Conservation (phyloP, 441 rosid genomes). For the Dalechampia spathulata region DNA sequence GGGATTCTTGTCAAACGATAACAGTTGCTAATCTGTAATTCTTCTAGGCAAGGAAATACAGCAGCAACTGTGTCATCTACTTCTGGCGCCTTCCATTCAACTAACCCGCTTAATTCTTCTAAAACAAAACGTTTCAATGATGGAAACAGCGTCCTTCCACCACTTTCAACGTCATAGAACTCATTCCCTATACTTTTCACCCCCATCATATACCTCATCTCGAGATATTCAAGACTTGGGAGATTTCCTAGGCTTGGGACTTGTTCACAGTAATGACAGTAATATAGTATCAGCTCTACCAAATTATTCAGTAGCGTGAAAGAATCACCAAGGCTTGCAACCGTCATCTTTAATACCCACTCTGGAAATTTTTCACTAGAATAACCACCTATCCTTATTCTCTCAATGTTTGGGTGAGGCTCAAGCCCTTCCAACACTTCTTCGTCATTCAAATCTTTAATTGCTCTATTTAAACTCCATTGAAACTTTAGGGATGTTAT, state of each 20-base stretch:
- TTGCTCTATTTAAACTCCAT: neutral
- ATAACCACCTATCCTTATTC: constrained; percentile 7
- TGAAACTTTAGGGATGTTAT: neutral
- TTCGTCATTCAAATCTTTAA: constrained; percentile 6
- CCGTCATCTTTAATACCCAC: constrained; percentile 15
- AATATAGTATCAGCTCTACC: constrained; percentile 9
- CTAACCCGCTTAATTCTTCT: neutral
- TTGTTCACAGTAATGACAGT: constrained; percentile 3
- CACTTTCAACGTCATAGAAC: neutral
- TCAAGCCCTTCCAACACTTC: constrained; percentile 19
- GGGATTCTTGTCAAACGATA: neutral
- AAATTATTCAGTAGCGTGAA: neutral
- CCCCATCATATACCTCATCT: constrained; percentile 1
- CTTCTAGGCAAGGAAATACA: constrained; percentile 19
- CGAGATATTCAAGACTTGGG: constrained; percentile 13
- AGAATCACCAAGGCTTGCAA: neutral
- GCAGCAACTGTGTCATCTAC: neutral
- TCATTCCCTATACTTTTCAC: constrained; percentile 14
- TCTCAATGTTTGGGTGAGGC: constrained; percentile 15
- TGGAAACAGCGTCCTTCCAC: constrained; percentile 13
- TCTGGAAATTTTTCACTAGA: constrained; percentile 19
- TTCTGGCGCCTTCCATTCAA: constrained; percentile 1
- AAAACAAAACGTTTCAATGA: constrained; percentile 12
- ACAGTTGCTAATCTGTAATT: constrained; percentile 6
- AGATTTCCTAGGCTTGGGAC: constrained; percentile 23